Base-by-base conservation (phyloP, 768 basidiomycete species). In the Auricularia sp. region DNA sequence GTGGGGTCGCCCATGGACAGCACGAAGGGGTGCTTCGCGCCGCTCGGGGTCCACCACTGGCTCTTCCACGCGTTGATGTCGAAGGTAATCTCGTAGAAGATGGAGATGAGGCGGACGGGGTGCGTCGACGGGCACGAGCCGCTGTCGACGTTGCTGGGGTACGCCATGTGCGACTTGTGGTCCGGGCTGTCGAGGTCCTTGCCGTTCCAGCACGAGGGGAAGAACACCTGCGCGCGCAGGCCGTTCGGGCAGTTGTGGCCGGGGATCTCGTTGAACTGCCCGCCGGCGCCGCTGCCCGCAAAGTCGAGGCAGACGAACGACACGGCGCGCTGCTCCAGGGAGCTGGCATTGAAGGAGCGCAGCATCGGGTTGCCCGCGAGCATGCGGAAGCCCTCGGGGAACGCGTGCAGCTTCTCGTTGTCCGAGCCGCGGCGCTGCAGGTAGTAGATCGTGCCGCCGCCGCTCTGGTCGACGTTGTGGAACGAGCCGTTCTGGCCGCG, bases 331-430 rank as follows among this genome's bases (percentile, higher is more conserved):
- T 35, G 56, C 77, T 53, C 83, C 64, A 64, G 73, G 69, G 65
- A 66, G 74, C 66, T 77, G 10, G 77, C 61, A 65, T 84, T 75
- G 72, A 81, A 83, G 29, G 78, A 77, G 53, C 83, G 77, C 53
- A 82, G 72, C 35, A 74, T 75, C 1, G 78, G 77, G 68, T 76
- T 72, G 77, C 83, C 81, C 62, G 75, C 78, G 39, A 86, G 67
- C 81, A 76, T 71, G 23, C 67, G 56, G 53, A 76, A 61, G 21
- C 65, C 56, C 56, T 59, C 23, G 16, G 64, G 64, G 59, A 64
- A 64, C 33, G 64, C 58, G 21, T 18, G 34, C 33, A 64, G 58
- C 21, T 44, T 44, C 35, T 64, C 53, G 34, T 18, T 61, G 59
- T 12, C 59, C 16, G 12, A 14, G 59, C 33, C 36, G n/a, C 16